These are phyloP conservation scores for Aspergillus sp. DNA, from an alignment of 2,329 filamentous ascomycete species.

Conservation along the genomic window DNA sequence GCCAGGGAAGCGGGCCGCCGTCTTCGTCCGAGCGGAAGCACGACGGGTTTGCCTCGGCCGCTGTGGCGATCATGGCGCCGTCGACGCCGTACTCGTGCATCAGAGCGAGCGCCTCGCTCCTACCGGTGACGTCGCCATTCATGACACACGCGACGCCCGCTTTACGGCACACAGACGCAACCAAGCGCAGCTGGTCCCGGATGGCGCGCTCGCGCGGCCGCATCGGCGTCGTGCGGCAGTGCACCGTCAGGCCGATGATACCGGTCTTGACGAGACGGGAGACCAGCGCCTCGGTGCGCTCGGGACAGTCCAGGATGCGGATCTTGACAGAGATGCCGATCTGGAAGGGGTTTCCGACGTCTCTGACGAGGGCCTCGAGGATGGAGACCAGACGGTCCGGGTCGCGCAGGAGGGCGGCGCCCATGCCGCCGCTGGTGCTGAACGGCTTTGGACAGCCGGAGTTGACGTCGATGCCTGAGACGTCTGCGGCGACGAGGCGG, in stretches of 20 bases:
- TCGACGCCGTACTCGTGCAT: conserved; percentile 75
- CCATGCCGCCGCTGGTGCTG: conserved; percentile 89
- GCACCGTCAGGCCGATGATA: conserved; percentile 83
- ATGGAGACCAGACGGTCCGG: conserved; percentile 79
- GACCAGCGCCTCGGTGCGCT: conserved; percentile 68
- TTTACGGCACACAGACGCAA: conserved; percentile 68
- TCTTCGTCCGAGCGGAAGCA: conserved; percentile 64
- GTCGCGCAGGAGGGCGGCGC: conserved; percentile 75
- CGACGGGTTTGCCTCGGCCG: conserved; percentile 83
- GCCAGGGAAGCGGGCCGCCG: conserved; percentile 65
- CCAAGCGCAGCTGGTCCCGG: conserved; percentile 73
- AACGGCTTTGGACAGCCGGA: conserved; percentile 98
- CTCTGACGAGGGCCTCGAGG: conserved; percentile 67
- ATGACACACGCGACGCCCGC: conserved; percentile 86
- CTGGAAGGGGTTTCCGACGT: conserved; percentile 66
- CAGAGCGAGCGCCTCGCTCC: conserved; percentile 62
- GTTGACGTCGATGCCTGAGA: conserved; percentile 92
- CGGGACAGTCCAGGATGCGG: conserved; percentile 67
- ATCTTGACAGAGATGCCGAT: conserved; percentile 98
- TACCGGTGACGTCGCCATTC: conserved; percentile 80
- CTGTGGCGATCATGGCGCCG: conserved; percentile 92
- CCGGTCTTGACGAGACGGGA: conserved; percentile 71
- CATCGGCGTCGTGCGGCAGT: conserved; percentile 96
- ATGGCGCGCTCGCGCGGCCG: conserved; percentile 80
- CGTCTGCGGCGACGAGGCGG: conserved; percentile 72